phyloP scores from a whole-genome alignment of 163 green algal genomes.

The Smithsoniella earleae region DNA sequence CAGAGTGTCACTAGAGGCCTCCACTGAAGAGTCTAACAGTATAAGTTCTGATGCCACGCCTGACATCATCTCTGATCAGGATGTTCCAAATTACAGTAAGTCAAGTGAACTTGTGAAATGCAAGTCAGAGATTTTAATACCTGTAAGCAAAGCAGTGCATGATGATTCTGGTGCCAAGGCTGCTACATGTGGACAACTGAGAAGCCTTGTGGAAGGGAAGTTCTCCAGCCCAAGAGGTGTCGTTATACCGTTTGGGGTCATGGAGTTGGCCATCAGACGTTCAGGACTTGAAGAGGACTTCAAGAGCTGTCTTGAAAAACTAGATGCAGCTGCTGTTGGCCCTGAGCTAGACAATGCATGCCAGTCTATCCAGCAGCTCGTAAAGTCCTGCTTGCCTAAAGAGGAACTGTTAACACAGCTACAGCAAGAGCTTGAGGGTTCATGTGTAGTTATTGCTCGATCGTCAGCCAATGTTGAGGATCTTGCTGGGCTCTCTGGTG shows the following conservation, averaged over 20 bases:
- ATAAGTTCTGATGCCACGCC: neutral
- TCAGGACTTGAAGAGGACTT: constrained; percentile 33
- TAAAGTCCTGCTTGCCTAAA: constrained; percentile 7
- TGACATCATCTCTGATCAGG: neutral
- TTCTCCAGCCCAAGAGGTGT: constrained; percentile 52
- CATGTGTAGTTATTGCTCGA: constrained; percentile 63
- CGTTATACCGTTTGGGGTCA: constrained; percentile 76
- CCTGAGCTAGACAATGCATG: constrained; percentile 35
- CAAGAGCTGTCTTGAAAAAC: constrained; percentile 26
- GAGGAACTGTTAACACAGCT: constrained; percentile 36
- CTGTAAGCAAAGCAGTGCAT: constrained; percentile 40
- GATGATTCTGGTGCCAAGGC: constrained; percentile 64
- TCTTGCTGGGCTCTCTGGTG: constrained; percentile 79
- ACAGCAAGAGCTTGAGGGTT: constrained; percentile 35
- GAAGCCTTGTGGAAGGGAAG: constrained; percentile 40
- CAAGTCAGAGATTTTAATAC: no score
- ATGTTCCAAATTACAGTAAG: neutral
- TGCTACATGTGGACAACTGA: constrained; percentile 58
- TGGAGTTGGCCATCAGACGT: constrained; percentile 61
- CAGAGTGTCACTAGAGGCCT: no score
- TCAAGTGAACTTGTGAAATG: no score
- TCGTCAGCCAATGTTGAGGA: constrained; percentile 94
- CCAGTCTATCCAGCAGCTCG: constrained; percentile 11
- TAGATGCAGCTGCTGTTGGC: constrained; percentile 34
- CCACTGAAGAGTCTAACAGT: constrained; percentile 22